These are phyloP conservation scores for Lepidium didymum DNA, from an alignment of 345 rosid genomes.

Conservation along the genomic window DNA sequence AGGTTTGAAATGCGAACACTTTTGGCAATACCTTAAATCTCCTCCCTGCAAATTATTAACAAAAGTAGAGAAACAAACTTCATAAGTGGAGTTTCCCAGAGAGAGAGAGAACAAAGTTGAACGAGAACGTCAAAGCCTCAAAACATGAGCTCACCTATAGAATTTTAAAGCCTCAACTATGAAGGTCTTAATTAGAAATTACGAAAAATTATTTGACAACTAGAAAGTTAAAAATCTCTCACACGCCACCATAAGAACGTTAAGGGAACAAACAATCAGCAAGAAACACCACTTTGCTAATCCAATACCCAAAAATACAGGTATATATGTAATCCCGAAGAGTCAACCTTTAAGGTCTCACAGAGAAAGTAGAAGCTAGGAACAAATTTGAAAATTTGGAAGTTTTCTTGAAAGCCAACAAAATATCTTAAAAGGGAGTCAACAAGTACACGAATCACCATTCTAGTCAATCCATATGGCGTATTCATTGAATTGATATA, in stretches of 20 bases:
- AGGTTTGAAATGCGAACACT: constrained; percentile 80
- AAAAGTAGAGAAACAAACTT: background rate
- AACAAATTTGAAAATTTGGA: background rate
- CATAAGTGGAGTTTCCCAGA: background rate
- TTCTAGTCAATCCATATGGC: background rate
- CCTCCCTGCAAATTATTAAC: constrained; percentile 61
- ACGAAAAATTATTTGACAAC: background rate
- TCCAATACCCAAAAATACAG: background rate
- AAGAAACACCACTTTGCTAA: background rate
- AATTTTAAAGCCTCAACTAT: background rate
- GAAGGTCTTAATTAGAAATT: background rate
- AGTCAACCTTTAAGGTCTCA: background rate
- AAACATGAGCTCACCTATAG: background rate
- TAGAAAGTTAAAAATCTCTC: background rate
- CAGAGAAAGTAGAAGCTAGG: background rate
- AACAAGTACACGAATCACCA: background rate
- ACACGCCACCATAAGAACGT: background rate
- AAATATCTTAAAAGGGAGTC: constrained; percentile 6
- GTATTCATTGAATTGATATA: background rate
- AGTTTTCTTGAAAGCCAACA: background rate
- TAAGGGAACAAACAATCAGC: background rate
- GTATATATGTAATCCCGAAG: background rate
- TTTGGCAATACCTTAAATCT: constrained; percentile 86
- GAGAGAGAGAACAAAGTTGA: background rate
- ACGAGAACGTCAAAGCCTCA: background rate